Evolutionary conservation across 2,329 filamentous ascomycete species (phyloP).

Genomic region (Neospermospora avenae): DNA sequence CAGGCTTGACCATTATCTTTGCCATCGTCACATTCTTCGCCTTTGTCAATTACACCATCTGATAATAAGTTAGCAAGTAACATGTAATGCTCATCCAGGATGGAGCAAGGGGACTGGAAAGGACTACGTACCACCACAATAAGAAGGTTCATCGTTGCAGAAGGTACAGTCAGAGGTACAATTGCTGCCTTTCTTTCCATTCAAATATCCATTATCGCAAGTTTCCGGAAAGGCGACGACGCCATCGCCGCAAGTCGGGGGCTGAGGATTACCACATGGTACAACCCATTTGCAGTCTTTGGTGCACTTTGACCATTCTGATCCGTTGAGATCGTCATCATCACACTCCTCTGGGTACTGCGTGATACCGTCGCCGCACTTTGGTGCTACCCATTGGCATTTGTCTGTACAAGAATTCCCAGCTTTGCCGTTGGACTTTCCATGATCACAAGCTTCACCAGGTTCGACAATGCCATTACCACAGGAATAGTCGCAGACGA

Average conservation of each 20-base stretch:
- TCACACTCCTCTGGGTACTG: slow-evolving; percentile 12
- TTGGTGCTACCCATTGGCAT: slow-evolving; percentile 8
- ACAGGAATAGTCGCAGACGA: slow-evolving; percentile 6
- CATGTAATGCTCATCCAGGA: too few relatives aligned
- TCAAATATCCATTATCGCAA: slow-evolving; percentile 9
- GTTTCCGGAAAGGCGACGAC: not conserved
- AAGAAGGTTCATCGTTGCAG: not conserved
- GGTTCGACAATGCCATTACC: slow-evolving; percentile 6
- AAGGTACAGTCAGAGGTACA: slow-evolving; percentile 12
- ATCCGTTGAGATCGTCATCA: slow-evolving; percentile 12
- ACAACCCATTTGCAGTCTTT: slow-evolving; percentile 10
- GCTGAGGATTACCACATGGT: slow-evolving; percentile 9
- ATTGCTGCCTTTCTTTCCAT: slow-evolving; percentile 7
- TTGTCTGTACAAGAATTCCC: not conserved
- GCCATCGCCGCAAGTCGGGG: slow-evolving; percentile 8
- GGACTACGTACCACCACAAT: slow-evolving; percentile 1
- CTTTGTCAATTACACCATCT: not conserved
- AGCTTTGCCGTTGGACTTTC: not conserved
- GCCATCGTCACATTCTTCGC: slow-evolving; percentile 11
- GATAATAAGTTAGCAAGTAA: not conserved
- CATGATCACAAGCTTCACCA: slow-evolving; percentile 6
- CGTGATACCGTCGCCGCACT: slow-evolving; percentile 11
- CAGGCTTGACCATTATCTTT: slow-evolving; percentile 8
- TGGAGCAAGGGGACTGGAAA: too few relatives aligned
- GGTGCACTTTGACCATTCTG: slow-evolving; percentile 3